Conservation (phyloP, 305 asterid genomes). For the Fraxinus floribunda region DNA sequence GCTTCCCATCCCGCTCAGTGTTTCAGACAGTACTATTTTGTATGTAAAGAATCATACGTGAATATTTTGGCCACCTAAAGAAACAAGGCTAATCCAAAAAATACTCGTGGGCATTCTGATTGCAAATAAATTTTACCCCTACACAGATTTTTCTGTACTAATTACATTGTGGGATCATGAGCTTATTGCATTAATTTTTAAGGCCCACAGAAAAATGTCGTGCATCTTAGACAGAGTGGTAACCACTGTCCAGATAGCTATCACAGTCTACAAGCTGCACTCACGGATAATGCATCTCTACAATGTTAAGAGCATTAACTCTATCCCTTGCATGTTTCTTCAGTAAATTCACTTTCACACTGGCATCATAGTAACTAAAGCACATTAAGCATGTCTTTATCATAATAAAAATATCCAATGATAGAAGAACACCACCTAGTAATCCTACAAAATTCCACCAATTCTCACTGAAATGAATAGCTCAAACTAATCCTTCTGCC, state of each 20-base stretch:
- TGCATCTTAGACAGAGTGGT: neutral
- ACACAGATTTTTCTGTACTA: neutral
- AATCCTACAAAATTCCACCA: neutral
- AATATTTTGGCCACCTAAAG: neutral
- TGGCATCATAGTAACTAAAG: neutral
- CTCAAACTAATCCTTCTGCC: neutral
- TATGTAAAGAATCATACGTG: neutral
- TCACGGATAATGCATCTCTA: neutral
- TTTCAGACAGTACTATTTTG: constrained; percentile 9
- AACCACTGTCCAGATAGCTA: neutral
- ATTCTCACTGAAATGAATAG: neutral
- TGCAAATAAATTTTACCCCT: neutral
- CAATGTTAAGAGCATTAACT: neutral
- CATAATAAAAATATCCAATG: neutral
- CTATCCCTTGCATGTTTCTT: neutral
- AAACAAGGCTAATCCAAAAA: neutral
- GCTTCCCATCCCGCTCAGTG: constrained; percentile 3
- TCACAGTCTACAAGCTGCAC: neutral
- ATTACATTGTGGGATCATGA: neutral
- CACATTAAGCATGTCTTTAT: neutral
- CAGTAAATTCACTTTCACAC: neutral
- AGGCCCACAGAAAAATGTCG: neutral
- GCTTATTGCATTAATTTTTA: neutral
- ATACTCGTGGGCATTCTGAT: neutral
- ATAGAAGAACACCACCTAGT: neutral